Conservation (phyloP, 2,329 filamentous ascomycete genomes). For the Colletotrichum costaricense region DNA sequence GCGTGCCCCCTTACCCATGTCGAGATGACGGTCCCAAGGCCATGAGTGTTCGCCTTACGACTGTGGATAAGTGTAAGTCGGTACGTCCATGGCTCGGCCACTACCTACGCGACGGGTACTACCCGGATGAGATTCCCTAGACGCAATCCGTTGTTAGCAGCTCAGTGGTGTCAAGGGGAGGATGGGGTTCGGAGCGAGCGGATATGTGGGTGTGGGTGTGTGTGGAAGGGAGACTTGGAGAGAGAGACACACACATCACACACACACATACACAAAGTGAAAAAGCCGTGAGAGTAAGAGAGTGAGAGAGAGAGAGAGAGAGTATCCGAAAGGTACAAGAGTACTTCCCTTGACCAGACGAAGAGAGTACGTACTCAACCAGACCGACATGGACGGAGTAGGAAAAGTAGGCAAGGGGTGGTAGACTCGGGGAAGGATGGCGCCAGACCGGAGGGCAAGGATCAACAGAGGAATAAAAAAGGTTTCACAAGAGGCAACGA, state of each 20-base stretch:
- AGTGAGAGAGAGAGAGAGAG: not conserved
- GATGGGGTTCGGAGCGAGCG: not conserved
- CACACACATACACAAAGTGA: not conserved
- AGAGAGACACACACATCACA: not conserved
- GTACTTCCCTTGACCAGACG: not conserved
- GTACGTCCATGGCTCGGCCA: conserved; percentile 9
- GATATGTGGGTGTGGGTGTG: not conserved
- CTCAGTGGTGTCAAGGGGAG: not conserved
- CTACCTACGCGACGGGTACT: conserved; percentile 20
- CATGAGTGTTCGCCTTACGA: conserved; percentile 29
- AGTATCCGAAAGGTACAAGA: not conserved
- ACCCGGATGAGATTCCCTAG: conserved; percentile 10
- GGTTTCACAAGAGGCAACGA: conserved; percentile 37
- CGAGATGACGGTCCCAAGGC: conserved; percentile 21
- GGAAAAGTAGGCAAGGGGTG: conserved; percentile 32
- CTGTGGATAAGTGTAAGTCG: conserved; percentile 3
- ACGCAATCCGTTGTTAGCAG: not conserved
- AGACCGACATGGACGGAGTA: conserved; percentile 28
- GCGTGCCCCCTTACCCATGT: conserved; percentile 18
- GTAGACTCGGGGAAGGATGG: conserved; percentile 35
- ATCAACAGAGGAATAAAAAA: conserved; percentile 19
- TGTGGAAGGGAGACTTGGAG: not conserved
- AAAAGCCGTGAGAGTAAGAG: not conserved
- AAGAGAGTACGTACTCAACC: conserved; percentile 21
- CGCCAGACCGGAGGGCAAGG: conserved; percentile 33